phyloP scores from a whole-genome alignment of 306 rosid species.

The Glycine latifolia region DNA sequence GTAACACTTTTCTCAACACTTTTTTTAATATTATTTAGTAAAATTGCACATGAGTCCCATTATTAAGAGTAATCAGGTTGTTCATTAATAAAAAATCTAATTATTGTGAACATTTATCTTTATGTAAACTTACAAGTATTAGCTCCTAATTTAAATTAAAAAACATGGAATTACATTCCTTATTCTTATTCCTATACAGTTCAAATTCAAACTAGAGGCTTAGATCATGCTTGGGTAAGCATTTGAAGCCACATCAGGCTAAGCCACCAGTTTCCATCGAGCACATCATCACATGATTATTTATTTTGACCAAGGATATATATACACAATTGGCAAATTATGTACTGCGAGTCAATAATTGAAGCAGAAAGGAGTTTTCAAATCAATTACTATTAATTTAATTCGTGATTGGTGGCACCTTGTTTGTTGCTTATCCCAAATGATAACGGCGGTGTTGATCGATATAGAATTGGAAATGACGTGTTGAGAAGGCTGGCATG shows the following conservation, averaged over 20 bases:
- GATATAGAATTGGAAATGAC: constrained; percentile 37
- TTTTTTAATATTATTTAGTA: background rate
- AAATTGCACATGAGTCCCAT: background rate
- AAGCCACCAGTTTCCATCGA: background rate
- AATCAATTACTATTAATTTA: background rate
- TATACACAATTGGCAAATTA: constrained; percentile 27
- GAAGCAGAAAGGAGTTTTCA: constrained; percentile 36
- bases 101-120: too few relatives aligned
- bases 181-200: background rate
- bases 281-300: constrained; percentile 9
- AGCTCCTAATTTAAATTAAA: too few relatives aligned
- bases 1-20: background rate
- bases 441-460: constrained; percentile 43
- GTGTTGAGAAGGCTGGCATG: constrained; percentile 43
- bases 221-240: constrained; percentile 38
- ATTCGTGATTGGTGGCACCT: constrained; percentile 17
- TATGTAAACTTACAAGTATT: too few relatives aligned
- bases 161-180: too few relatives aligned
- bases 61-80: background rate
- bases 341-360: constrained; percentile 49
- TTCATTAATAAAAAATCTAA: too few relatives aligned
- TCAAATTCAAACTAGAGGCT: constrained; percentile 14
- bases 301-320: constrained; percentile 35
- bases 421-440: constrained; percentile 55
- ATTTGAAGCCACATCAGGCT: constrained; percentile 20